Base-by-base conservation (phyloP, 2,329 filamentous ascomycete genomes). In the Epichloe typhina region DNA sequence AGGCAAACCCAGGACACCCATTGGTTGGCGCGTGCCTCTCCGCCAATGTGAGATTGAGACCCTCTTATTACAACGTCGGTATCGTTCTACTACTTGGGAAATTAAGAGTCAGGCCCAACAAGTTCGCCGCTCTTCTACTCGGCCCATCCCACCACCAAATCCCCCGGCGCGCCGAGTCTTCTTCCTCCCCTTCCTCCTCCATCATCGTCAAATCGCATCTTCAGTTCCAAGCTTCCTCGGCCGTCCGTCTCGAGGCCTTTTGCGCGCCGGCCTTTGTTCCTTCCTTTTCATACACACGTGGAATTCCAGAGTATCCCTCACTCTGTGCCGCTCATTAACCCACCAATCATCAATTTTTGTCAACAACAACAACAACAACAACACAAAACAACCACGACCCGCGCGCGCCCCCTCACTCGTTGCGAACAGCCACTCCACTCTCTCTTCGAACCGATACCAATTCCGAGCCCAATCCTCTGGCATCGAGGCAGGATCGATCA, bases 301-400 rank as follows among this genome's bases (percentile, higher is more conserved):
- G 43, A n/a, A 48, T 45, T 44, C 35, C 50, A 62, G 59, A 60
- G 59, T 61, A 57, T 58, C 56, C 44, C 50, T 58, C 41, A 57
- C 58, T 62, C 47, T 44, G 51, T 47, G 47, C 38, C 50, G 50
- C 41, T 52, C 50, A 13, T 49, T 52, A 31, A 31, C 26, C 31
- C 35, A 40, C 44, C 23, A 33, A 19, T 15, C 8, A 43, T 33
- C 11, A n/a, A 13, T 3, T 42, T 9, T 3, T 26, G n/a, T 15
- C 2, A 23, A 26, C 5, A 42, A 26, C 15, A 17, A 43, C 39
- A 12, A 26, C 3, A 31, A 31, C 5, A 39, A 35, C 41, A 23
- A 23, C 9, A 31, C 8, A 3, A 3, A 37, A 50, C 12, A 8
- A 37, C 0, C 3, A 39, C 42, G 9, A 39, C 42, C 33, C 42